phyloP scores from a whole-genome alignment of 169 alveolate species.

The Plasmodium adleri region DNA sequence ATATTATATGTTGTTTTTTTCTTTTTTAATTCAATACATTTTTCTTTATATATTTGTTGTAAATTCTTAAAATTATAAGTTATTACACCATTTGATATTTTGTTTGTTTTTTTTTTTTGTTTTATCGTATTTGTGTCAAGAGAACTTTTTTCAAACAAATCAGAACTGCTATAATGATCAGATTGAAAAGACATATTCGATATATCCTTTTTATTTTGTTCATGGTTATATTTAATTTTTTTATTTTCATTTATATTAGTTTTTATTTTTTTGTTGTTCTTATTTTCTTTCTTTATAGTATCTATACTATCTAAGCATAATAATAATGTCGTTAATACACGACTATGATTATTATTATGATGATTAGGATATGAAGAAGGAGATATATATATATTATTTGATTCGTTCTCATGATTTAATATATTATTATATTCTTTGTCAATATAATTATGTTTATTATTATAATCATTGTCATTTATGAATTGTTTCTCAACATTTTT shows the following conservation, averaged over 20 bases:
- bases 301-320: slow-evolving; percentile 65
- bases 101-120: slow-evolving; percentile 3
- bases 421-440: too few species aligned
- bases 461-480: neutral
- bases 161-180: neutral
- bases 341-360: slow-evolving; percentile 4
- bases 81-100: slow-evolving; percentile 25
- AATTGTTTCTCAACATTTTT: neutral
- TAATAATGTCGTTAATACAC: slow-evolving; percentile 44
- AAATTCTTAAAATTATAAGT: slow-evolving; percentile 39
- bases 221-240: neutral
- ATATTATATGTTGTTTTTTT: slow-evolving; percentile 46
- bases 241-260: neutral
- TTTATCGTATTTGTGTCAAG: neutral
- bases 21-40: neutral
- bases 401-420: neutral
- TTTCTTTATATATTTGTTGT: slow-evolving; percentile 64
- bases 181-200: neutral
- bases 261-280: neutral
- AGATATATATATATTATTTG: neutral
- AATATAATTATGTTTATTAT: too few species aligned
- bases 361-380: too few species aligned
- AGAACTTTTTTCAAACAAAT: neutral
- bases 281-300: slow-evolving; percentile 7
- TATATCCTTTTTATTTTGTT: neutral